phyloP scores from a whole-genome alignment of 2,329 filamentous ascomycete genomes.

The Beauveria sp. region DNA sequence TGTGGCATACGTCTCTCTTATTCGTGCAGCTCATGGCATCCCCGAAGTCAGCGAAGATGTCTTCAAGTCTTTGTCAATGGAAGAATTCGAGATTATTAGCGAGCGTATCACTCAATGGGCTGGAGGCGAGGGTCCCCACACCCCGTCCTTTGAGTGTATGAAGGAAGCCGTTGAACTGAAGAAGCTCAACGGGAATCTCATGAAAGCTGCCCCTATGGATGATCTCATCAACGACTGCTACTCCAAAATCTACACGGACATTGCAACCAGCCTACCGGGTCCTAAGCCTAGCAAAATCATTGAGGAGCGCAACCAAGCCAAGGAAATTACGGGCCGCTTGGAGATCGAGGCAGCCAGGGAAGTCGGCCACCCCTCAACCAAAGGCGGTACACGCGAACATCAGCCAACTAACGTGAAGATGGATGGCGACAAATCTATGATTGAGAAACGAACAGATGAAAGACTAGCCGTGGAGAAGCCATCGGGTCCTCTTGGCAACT shows the following conservation, averaged over 20 bases:
- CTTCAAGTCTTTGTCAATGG: constrained; percentile 45
- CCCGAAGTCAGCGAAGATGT: constrained; percentile 41
- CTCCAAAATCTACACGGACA: constrained; percentile 62
- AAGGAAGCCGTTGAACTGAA: constrained; percentile 53
- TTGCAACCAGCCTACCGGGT: constrained; percentile 52
- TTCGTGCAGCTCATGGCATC: constrained; percentile 43
- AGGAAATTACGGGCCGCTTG: constrained; percentile 32
- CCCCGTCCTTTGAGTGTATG: constrained; percentile 44
- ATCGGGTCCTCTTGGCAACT: constrained; percentile 24
- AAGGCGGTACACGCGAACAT: constrained; percentile 14
- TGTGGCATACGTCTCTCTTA: constrained; percentile 43
- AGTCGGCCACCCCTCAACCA: constrained; percentile 20
- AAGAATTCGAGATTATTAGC: constrained; percentile 51
- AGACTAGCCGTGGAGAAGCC: neutral
- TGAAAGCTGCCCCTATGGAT: constrained; percentile 80
- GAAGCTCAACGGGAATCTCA: constrained; percentile 75
- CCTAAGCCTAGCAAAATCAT: constrained; percentile 39
- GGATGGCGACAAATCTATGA: neutral
- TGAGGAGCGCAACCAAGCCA: constrained; percentile 37
- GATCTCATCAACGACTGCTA: constrained; percentile 93
- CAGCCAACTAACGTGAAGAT: neutral
- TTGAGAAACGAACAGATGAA: neutral
- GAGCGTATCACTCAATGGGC: constrained; percentile 51
- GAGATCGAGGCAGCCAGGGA: constrained; percentile 24
- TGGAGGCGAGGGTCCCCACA: constrained; percentile 27